Evolutionary conservation across 805 yeast genomes (phyloP).

Genomic region (Candida nemodendra): DNA sequence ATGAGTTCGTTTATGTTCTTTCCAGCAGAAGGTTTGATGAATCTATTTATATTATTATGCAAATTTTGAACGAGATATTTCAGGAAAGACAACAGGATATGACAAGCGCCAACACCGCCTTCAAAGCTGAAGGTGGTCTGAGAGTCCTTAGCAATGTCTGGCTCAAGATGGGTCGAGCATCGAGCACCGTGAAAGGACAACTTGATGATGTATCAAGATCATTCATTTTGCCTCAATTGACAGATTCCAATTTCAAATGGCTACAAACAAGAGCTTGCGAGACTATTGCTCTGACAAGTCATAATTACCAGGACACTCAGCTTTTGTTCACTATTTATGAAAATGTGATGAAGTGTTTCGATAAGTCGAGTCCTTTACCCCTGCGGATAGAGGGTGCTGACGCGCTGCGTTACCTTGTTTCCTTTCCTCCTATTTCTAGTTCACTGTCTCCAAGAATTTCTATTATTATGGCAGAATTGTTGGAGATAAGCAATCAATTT

Average conservation of each 20-base stretch:
- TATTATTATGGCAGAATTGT: constrained; percentile 72
- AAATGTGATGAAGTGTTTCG: constrained; percentile 35
- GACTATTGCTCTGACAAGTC: constrained; percentile 37
- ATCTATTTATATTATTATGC: constrained; percentile 53
- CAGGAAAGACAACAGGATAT: constrained; percentile 31
- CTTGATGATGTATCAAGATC: constrained; percentile 61
- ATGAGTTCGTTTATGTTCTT: constrained; percentile 36
- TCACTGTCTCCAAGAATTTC: constrained; percentile 63
- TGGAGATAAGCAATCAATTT: constrained; percentile 66
- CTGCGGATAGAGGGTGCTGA: constrained; percentile 51
- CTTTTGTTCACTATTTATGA: constrained; percentile 36
- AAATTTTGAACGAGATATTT: constrained; percentile 51
- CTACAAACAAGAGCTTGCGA: constrained; percentile 72
- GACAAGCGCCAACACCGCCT: constrained; percentile 40
- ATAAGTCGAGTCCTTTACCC: constrained; percentile 42
- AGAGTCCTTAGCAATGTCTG: constrained; percentile 71
- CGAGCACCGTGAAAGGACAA: constrained; percentile 54
- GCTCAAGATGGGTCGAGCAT: constrained; percentile 47
- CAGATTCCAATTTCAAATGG: constrained; percentile 49
- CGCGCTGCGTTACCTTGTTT: constrained; percentile 45
- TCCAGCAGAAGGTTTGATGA: constrained; percentile 20
- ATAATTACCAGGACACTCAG: constrained; percentile 26
- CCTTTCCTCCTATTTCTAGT: constrained; percentile 47
- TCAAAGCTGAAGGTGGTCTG: constrained; percentile 70
- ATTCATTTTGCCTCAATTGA: constrained; percentile 67